phyloP scores from a whole-genome alignment of 495 filamentous ascomycete species.

The Penicillium turbatum region DNA sequence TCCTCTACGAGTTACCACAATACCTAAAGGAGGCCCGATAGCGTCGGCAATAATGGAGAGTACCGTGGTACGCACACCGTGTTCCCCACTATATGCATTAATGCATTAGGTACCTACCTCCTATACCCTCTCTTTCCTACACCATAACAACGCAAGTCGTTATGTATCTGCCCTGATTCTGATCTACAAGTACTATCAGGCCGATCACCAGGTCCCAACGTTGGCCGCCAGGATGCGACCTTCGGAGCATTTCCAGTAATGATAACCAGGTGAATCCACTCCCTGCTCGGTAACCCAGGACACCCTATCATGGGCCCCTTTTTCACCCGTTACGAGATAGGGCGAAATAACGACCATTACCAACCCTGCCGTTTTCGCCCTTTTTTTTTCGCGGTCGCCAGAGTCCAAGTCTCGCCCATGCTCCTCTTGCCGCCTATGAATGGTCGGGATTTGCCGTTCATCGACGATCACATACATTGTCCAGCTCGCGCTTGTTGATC shows the following conservation, averaged over 20 bases:
- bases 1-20: neutral
- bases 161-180: neutral
- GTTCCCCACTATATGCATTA: neutral
- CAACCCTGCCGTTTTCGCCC: conserved; percentile 17
- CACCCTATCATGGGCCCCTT: conserved; percentile 18
- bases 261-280: conserved; percentile 25
- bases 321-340: conserved; percentile 16
- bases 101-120: no score
- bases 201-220: conserved; percentile 7
- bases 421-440: conserved; percentile 1
- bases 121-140: neutral
- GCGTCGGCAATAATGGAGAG: neutral
- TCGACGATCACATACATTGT: conserved; percentile 4
- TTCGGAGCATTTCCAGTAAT: conserved; percentile 28
- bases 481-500: conserved; percentile 8
- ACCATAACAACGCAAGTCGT: neutral
- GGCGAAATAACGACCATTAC: conserved; percentile 13
- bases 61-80: neutral
- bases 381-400: conserved; percentile 7
- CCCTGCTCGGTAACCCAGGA: conserved; percentile 9
- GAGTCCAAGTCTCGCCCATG: neutral
- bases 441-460: neutral
- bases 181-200: neutral
- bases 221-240: conserved; percentile 13
- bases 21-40: neutral